These are phyloP conservation scores for Naganishia cerealis DNA, from an alignment of 1,284 basidiomycete species.

Conservation along the genomic window DNA sequence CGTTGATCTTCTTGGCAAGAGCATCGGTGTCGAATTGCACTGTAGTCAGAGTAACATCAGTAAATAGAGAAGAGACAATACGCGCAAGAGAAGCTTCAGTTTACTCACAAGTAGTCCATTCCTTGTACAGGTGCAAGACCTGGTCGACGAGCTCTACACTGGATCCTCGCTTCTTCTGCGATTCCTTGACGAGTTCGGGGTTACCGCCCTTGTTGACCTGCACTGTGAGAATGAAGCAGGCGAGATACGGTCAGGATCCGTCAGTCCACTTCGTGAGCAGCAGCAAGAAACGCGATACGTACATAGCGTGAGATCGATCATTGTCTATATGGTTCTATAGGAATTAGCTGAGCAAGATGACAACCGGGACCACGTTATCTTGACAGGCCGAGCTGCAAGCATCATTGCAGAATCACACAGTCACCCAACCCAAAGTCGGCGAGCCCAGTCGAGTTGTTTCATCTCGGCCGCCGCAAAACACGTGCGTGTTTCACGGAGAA, in stretches of 20 bases:
- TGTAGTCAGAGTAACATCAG: conserved; percentile 1
- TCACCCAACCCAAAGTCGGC: neutral
- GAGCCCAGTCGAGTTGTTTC: neutral
- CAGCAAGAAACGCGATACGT: conserved; percentile 31
- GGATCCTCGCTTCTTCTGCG: conserved; percentile 86
- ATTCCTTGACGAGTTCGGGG: conserved; percentile 86
- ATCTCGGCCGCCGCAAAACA: too few relatives aligned
- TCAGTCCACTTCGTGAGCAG: neutral
- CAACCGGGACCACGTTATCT: neutral
- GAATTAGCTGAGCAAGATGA: neutral
- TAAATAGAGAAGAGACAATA: neutral
- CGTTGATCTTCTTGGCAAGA: conserved; percentile 66
- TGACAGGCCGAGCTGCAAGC: neutral
- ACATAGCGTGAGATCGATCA: conserved; percentile 54
- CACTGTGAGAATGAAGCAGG: conserved; percentile 40
- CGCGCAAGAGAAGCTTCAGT: too few relatives aligned
- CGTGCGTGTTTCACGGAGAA: too few relatives aligned
- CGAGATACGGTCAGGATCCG: neutral
- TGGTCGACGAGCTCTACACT: conserved; percentile 90
- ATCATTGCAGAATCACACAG: neutral
- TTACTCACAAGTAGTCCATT: conserved; percentile 84
- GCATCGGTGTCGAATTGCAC: conserved; percentile 34
- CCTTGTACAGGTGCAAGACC: conserved; percentile 83
- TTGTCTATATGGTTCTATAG: conserved; percentile 32
- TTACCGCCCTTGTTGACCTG: conserved; percentile 80